These are phyloP conservation scores for Hylodesmum podocarpum DNA, from an alignment of 306 rosid genomes.

Conservation along the genomic window DNA sequence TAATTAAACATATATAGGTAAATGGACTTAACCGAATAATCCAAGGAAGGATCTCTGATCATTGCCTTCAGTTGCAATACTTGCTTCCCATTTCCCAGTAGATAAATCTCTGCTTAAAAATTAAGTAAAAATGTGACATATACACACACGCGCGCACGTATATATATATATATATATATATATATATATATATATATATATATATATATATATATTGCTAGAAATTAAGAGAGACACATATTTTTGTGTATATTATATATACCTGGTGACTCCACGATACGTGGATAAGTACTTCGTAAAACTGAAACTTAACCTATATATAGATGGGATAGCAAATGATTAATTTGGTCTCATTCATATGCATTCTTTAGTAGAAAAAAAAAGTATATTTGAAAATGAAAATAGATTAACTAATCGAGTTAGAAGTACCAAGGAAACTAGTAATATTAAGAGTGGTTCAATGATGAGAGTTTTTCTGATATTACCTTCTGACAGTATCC, in stretches of 20 bases:
- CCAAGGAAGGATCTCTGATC: neutral
- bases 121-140: neutral
- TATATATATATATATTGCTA: neutral
- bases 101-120: neutral
- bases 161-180: too few species aligned
- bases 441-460: neutral
- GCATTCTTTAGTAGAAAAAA: neutral
- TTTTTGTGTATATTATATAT: neutral
- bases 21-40: slow-evolving; percentile 12
- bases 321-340: neutral
- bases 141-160: too few species aligned
- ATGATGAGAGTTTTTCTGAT: neutral
- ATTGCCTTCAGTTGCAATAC: neutral
- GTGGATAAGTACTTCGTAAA: neutral
- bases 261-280: slow-evolving; percentile 50
- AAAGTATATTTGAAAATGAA: neutral
- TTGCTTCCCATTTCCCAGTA: slow-evolving; percentile 10
- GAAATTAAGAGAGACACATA: neutral
- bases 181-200: too few species aligned
- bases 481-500: neutral
- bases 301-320: neutral
- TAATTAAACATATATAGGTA: neutral
- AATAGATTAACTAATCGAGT: neutral
- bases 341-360: neutral
- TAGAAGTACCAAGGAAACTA: neutral